These are phyloP conservation scores for Aspergillus hancockii DNA, from an alignment of 495 filamentous ascomycete species.

Conservation along the genomic window DNA sequence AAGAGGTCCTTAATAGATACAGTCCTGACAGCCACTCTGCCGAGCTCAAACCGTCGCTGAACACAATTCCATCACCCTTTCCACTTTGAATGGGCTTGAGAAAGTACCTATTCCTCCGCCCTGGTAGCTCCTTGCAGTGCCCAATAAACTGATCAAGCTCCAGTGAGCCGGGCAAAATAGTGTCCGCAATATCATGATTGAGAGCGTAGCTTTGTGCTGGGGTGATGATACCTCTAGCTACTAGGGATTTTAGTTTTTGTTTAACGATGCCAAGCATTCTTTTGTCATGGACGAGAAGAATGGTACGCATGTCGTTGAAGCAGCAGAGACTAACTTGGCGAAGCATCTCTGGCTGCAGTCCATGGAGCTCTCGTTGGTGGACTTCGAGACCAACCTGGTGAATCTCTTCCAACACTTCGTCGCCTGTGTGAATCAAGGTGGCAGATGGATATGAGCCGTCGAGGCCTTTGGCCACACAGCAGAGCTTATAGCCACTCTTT, in stretches of 20 bases:
- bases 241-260: constrained; percentile 33
- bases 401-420: constrained; percentile 19
- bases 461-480: constrained; percentile 16
- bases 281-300: constrained; percentile 42
- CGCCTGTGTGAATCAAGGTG: neutral
- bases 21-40: constrained; percentile 28
- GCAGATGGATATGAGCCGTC: neutral
- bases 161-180: constrained; percentile 14
- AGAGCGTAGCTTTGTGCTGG: neutral
- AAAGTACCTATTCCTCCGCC: constrained; percentile 31
- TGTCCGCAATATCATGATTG: constrained; percentile 20
- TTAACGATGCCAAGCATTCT: constrained; percentile 39
- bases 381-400: constrained; percentile 37
- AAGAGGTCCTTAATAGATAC: constrained; percentile 12
- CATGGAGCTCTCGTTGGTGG: constrained; percentile 30
- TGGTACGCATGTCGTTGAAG: constrained; percentile 39
- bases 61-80: constrained; percentile 43
- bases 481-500: constrained; percentile 26
- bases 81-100: constrained; percentile 42
- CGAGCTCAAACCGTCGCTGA: constrained; percentile 37
- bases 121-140: neutral
- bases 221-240: constrained; percentile 23
- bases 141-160: constrained; percentile 17
- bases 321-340: constrained; percentile 27
- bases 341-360: constrained; percentile 25